Evolutionary conservation across 495 filamentous ascomycete species (phyloP).

Genomic region (Aspergillus campestris): DNA sequence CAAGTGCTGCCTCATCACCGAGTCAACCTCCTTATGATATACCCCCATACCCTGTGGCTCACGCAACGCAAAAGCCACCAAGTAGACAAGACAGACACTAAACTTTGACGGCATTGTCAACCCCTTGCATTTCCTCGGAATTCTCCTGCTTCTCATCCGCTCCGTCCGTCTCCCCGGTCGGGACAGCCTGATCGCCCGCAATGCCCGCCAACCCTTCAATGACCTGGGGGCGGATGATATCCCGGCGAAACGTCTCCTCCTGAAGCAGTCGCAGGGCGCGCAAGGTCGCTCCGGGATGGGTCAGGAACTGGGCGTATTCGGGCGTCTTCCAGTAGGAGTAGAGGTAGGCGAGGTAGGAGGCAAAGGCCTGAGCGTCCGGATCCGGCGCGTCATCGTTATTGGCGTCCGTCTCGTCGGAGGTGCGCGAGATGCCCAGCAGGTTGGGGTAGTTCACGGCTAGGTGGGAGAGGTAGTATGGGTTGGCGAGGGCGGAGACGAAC

Average conservation of each 20-base stretch:
- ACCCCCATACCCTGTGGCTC: too few species aligned
- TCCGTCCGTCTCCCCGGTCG: slow-evolving; percentile 13
- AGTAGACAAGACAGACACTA: too few species aligned
- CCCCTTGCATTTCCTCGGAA: slow-evolving; percentile 5
- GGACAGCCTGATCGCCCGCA: slow-evolving; percentile 26
- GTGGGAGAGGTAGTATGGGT: slow-evolving; percentile 76
- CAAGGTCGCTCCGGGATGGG: slow-evolving; percentile 75
- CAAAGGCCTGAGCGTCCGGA: slow-evolving; percentile 54
- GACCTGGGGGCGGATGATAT: slow-evolving; percentile 69
- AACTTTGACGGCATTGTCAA: too few species aligned
- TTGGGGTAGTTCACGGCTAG: slow-evolving; percentile 57
- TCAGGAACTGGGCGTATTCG: slow-evolving; percentile 75
- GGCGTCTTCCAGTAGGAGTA: slow-evolving; percentile 72
- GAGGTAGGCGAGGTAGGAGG: slow-evolving; percentile 76
- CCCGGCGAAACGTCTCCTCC: slow-evolving; percentile 71
- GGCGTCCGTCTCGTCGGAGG: slow-evolving; percentile 27
- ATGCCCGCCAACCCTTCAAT: slow-evolving; percentile 53
- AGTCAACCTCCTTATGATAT: too few species aligned
- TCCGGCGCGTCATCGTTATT: slow-evolving; percentile 38
- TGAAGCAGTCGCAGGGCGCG: slow-evolving; percentile 75
- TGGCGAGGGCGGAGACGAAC: slow-evolving; percentile 82
- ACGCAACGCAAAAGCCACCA: too few species aligned
- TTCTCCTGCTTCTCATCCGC: slow-evolving; percentile 23
- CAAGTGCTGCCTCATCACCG: too few species aligned
- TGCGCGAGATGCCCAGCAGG: slow-evolving; percentile 31